Conservation (phyloP, 2,329 filamentous ascomycete species). For the Zymoseptoria crescenta region DNA sequence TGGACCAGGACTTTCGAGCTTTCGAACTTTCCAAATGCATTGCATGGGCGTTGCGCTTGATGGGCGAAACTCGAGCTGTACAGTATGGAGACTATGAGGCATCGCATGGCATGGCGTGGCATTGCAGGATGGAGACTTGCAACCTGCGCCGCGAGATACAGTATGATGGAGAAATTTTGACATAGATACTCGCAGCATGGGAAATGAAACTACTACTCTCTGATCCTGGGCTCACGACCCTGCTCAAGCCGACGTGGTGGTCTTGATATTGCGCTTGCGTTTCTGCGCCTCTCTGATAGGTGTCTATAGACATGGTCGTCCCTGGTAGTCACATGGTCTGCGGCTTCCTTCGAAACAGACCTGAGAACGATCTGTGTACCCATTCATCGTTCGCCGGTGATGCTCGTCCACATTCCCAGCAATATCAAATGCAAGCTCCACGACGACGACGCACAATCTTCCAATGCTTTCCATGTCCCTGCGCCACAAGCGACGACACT, state of each 20-base stretch:
- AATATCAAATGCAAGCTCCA: not conserved
- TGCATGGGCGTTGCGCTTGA: not conserved
- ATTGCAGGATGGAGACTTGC: not conserved
- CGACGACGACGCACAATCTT: not conserved
- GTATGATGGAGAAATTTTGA: not conserved
- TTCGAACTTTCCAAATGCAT: not conserved
- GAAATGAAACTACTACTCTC: not conserved
- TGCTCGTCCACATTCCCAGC: not conserved
- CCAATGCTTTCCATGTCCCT: not conserved
- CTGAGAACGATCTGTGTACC: not conserved
- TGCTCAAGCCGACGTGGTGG: not conserved
- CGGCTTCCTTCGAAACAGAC: not conserved
- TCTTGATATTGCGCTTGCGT: not conserved
- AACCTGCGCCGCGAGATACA: not conserved
- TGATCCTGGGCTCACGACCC: not conserved
- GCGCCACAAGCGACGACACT: not conserved
- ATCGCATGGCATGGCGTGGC: not conserved
- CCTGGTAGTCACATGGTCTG: not conserved
- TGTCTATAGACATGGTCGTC: no score
- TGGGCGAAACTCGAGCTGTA: not conserved
- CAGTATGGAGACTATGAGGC: not conserved
- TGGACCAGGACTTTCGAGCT: not conserved
- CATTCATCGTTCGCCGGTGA: not conserved
- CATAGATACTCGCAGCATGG: not conserved
- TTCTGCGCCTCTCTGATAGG: not conserved